Conservation (phyloP, 2,329 filamentous ascomycete species). For the Fusarium nematophilum region DNA sequence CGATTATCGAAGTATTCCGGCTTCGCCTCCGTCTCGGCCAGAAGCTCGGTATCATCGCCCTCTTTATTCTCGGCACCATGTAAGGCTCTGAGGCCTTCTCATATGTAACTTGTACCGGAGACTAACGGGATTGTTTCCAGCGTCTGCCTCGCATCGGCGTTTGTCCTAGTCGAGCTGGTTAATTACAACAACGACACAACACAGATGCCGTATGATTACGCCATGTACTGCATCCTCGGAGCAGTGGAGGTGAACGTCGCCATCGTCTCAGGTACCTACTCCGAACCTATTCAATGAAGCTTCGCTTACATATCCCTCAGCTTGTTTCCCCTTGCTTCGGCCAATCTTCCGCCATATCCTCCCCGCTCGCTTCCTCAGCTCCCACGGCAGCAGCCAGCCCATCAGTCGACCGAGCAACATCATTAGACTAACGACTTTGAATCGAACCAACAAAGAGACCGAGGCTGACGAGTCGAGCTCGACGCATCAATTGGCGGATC, state of each 20-base stretch:
- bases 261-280: too few relatives aligned
- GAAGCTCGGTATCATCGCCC: slow-evolving; percentile 38
- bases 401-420: slow-evolving; percentile 28
- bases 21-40: slow-evolving; percentile 40
- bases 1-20: slow-evolving; percentile 44
- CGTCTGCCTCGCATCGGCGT: too few relatives aligned
- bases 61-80: slow-evolving; percentile 25
- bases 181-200: too few relatives aligned
- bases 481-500: slow-evolving; percentile 26
- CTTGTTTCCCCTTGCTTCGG: slow-evolving; percentile 36
- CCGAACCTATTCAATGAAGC: too few relatives aligned
- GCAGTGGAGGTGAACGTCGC: too few relatives aligned
- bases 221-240: too few relatives aligned
- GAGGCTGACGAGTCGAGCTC: slow-evolving; percentile 32
- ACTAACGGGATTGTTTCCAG: slow-evolving; percentile 2
- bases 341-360: slow-evolving; percentile 32
- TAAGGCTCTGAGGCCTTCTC: too few relatives aligned
- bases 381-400: slow-evolving; percentile 23
- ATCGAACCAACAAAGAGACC: slow-evolving; percentile 7
- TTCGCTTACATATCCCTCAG: background rate
- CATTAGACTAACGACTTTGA: slow-evolving; percentile 22
- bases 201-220: too few relatives aligned
- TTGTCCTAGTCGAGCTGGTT: too few relatives aligned
- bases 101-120: background rate
- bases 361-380: slow-evolving; percentile 28